phyloP scores from a whole-genome alignment of 2,329 filamentous ascomycete genomes.

The Neonectria neomacrospora region DNA sequence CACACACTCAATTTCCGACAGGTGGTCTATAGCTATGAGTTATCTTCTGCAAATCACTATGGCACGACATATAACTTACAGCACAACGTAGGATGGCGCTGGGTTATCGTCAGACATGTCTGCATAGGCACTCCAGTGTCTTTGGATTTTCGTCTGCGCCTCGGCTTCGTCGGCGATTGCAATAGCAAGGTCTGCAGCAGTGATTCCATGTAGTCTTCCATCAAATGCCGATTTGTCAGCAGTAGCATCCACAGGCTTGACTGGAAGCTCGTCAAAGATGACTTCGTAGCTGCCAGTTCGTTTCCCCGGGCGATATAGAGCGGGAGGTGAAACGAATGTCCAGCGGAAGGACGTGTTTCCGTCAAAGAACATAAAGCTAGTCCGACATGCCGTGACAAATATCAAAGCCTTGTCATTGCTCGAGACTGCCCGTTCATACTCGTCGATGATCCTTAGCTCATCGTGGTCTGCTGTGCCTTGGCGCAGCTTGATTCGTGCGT shows the following conservation, averaged over 20 bases:
- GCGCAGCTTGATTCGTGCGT: neutral
- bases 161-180: conserved; percentile 30
- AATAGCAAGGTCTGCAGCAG: conserved; percentile 25
- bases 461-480: neutral
- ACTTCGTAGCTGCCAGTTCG: conserved; percentile 11
- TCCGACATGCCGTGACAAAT: conserved; percentile 12
- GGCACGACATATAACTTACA: too few relatives aligned
- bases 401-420: conserved; percentile 6
- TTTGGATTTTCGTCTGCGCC: neutral
- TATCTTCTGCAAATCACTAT: too few relatives aligned
- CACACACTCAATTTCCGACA: too few relatives aligned
- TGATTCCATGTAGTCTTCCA: conserved; percentile 15
- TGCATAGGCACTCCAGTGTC: conserved; percentile 12
- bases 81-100: neutral
- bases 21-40: too few relatives aligned
- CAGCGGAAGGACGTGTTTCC: conserved; percentile 20
- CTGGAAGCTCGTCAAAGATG: conserved; percentile 11
- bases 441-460: neutral
- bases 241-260: conserved; percentile 2
- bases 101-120: conserved; percentile 13
- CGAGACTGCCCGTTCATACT: conserved; percentile 4
- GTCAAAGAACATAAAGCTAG: conserved; percentile 19
- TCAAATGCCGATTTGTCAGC: neutral
- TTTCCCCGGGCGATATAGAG: conserved; percentile 16
- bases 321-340: conserved; percentile 15